These are phyloP conservation scores for Encephalitozoon cuniculi DNA, from an alignment of 371 early-diverging fungal species.

Conservation along the genomic window DNA sequence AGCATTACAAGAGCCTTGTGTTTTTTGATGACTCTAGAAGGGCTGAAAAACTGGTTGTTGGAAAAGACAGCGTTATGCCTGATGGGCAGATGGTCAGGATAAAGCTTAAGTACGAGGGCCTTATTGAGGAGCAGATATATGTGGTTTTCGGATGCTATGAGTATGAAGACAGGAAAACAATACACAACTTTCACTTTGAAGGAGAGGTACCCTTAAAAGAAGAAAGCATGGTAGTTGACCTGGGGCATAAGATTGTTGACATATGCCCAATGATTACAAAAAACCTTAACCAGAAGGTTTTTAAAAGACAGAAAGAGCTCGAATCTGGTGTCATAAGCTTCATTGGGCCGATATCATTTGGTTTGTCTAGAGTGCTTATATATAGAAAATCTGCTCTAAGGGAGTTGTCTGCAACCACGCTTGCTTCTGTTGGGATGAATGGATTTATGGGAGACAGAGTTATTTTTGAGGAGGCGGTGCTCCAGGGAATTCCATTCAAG, in stretches of 20 bases:
- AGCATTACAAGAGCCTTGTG: constrained; percentile 50
- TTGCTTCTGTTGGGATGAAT: constrained; percentile 13
- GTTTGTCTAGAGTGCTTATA: constrained; percentile 18
- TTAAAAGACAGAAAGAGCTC: constrained; percentile 37
- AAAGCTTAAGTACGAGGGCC: constrained; percentile 10
- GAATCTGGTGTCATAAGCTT: constrained; percentile 51
- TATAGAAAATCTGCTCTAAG: constrained; percentile 6
- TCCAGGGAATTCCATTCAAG: constrained; percentile 55
- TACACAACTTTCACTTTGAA: constrained; percentile 38
- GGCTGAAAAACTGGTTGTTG: constrained; percentile 24
- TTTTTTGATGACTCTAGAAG: constrained; percentile 43
- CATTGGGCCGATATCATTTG: constrained; percentile 50
- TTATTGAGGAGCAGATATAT: neutral
- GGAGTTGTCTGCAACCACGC: neutral
- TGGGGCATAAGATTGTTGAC: constrained; percentile 39
- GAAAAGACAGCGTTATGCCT: constrained; percentile 15
- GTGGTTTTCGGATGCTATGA: constrained; percentile 43
- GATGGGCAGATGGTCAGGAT: constrained; percentile 26
- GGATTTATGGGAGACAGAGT: constrained; percentile 42
- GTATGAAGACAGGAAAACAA: constrained; percentile 39
- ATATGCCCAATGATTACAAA: constrained; percentile 18
- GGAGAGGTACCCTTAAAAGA: neutral
- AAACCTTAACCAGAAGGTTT: constrained; percentile 37
- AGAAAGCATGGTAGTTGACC: constrained; percentile 34
- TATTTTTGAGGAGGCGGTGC: constrained; percentile 43